Percentiles rank a stretch among this genome's conserved stretches.
Evolutionary conservation across 2,329 filamentous ascomycete species (phyloP).

Genomic region (Pyricularia grisea): DNA sequence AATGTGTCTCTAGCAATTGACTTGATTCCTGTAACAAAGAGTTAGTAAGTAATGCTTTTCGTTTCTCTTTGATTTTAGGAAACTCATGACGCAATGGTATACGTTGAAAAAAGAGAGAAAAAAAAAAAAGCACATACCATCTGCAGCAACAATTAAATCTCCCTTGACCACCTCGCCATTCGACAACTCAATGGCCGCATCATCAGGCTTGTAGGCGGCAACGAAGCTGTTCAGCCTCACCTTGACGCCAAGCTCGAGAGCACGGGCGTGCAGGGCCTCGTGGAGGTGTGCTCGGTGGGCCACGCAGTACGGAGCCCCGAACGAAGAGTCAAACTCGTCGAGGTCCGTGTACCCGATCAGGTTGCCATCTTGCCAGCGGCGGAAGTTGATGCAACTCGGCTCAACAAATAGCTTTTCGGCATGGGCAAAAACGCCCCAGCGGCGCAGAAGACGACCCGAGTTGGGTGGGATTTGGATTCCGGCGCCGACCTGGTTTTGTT

Average conservation of each 20-base stretch:
- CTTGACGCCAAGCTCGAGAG: conserved; percentile 16
- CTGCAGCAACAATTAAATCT: conserved; percentile 25
- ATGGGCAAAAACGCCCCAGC: conserved; percentile 17
- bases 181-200: conserved; percentile 12
- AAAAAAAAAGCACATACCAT: conserved; percentile 18
- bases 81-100: conserved; percentile 22
- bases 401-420: conserved; percentile 15
- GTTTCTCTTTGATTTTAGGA: conserved; percentile 13
- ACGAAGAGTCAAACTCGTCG: conserved; percentile 19
- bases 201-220: conserved; percentile 11
- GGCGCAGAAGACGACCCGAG: conserved; percentile 17
- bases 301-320: conserved; percentile 19
- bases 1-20: conserved; percentile 16
- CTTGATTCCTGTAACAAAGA: conserved; percentile 15
- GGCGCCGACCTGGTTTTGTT: conserved; percentile 17
- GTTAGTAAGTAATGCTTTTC: conserved; percentile 11
- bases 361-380: conserved; percentile 21
- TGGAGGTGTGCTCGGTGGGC: conserved; percentile 24
- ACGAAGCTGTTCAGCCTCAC: conserved; percentile 14
- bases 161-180: conserved; percentile 15
- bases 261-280: conserved; percentile 15
- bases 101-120: conserved; percentile 12
- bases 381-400: conserved; percentile 21
- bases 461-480: conserved; percentile 25
- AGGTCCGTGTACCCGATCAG: conserved; percentile 24